Evolutionary conservation across 2,329 filamentous ascomycete genomes (phyloP).

Genomic region (Fusarium transvaalense): DNA sequence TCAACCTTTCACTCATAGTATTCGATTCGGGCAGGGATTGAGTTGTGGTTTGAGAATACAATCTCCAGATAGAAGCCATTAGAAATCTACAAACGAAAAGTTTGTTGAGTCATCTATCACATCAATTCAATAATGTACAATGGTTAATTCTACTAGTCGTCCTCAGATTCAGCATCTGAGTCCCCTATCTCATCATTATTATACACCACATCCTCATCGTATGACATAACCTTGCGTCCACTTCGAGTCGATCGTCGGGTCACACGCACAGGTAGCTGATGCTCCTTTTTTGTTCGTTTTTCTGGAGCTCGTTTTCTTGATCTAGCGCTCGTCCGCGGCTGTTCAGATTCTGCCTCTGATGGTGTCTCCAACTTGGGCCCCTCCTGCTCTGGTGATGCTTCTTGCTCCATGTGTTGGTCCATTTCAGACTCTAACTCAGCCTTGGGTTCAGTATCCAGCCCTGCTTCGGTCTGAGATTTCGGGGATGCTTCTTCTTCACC

Average conservation of each 20-base stretch:
- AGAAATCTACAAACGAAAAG: not conserved
- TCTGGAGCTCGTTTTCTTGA: constrained; percentile 9
- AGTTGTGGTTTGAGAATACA: not conserved
- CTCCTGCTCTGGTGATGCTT: no score
- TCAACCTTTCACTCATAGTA: no score
- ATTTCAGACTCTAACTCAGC: not conserved
- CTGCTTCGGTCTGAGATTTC: not conserved
- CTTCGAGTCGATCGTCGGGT: constrained; percentile 40
- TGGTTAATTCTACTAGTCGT: constrained; percentile 1
- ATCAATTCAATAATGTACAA: constrained; percentile 4
- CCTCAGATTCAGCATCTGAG: constrained; percentile 21
- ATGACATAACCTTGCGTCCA: constrained; percentile 28
- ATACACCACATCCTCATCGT: constrained; percentile 28
- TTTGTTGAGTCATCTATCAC: not conserved
- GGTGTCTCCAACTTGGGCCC: not conserved
- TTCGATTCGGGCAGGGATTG: not conserved
- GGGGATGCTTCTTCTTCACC: not conserved
- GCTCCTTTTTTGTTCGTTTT: constrained; percentile 10
- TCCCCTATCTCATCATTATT: constrained; percentile 29
- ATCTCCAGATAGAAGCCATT: not conserved
- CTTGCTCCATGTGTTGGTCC: not conserved
- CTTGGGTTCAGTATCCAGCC: not conserved
- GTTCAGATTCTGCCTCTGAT: constrained; percentile 18
- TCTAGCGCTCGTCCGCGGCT: constrained; percentile 8
- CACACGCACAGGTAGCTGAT: constrained; percentile 2